Conservation (phyloP, 2,329 filamentous ascomycete genomes). For the Xylariaceae sp. region DNA sequence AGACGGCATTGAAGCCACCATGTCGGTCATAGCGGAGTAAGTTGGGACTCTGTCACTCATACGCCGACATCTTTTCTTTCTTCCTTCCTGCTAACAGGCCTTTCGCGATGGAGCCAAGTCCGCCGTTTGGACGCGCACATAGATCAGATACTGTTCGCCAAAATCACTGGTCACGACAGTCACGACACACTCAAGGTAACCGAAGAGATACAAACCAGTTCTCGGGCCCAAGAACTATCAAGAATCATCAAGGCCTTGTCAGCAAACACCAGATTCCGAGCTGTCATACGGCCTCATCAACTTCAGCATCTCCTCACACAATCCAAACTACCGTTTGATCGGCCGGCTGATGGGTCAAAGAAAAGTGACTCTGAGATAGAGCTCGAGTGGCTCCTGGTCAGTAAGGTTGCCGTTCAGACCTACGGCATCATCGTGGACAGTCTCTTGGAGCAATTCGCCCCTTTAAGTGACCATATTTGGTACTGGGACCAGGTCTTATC, state of each 20-base stretch:
- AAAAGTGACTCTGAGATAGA: conserved; percentile 61
- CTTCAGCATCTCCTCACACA: conserved; percentile 59
- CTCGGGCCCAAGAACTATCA: conserved; percentile 58
- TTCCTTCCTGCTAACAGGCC: conserved; percentile 11
- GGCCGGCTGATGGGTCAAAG: conserved; percentile 25
- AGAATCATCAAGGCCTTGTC: conserved; percentile 66
- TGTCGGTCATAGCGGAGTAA: conserved; percentile 47
- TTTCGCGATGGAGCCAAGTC: conserved; percentile 40
- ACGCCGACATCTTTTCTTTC: not conserved
- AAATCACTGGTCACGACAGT: conserved; percentile 39
- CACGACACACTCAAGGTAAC: conserved; percentile 32
- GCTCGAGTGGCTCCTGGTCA: conserved; percentile 83
- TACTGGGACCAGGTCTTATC: conserved; percentile 91
- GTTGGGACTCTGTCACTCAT: conserved; percentile 26
- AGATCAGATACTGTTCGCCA: conserved; percentile 53
- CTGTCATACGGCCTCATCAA: conserved; percentile 54
- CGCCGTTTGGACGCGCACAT: conserved; percentile 60
- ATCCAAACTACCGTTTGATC: conserved; percentile 48
- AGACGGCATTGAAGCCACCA: conserved; percentile 23
- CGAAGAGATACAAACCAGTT: conserved; percentile 46
- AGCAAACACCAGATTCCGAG: conserved; percentile 58
- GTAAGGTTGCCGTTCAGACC: conserved; percentile 86
- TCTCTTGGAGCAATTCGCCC: conserved; percentile 76
- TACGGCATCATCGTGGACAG: conserved; percentile 76
- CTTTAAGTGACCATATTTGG: conserved; percentile 80